Conservation (phyloP, 768 basidiomycete genomes). For the Collybia sordida region DNA sequence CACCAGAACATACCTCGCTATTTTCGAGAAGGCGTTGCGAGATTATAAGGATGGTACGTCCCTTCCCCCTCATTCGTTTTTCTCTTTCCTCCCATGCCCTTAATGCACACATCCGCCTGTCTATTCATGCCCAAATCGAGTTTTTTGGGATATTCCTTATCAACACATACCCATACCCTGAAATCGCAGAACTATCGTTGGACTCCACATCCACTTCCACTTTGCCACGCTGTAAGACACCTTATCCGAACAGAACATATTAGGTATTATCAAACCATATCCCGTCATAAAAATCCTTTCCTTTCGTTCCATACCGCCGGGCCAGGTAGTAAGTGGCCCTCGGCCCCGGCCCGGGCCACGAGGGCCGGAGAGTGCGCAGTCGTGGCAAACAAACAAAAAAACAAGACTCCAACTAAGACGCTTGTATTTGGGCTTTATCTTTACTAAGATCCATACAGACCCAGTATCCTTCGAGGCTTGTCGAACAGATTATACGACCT, state of each 20-base stretch:
- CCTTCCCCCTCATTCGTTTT: slow-evolving; percentile 9
- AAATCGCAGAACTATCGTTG: slow-evolving; percentile 95
- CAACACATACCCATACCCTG: not conserved
- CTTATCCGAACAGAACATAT: slow-evolving; percentile 90
- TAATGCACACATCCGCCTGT: too few species aligned
- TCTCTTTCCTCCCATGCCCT: not conserved
- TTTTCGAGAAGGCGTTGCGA: slow-evolving; percentile 85
- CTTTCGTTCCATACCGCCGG: slow-evolving; percentile 1
- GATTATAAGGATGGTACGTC: slow-evolving; percentile 80
- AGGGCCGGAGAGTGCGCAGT: too few species aligned
- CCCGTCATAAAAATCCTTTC: slow-evolving; percentile 76
- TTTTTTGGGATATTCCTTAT: not conserved
- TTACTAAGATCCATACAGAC: too few species aligned
- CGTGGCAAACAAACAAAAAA: too few species aligned
- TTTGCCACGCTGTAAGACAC: slow-evolving; percentile 94
- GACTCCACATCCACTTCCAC: slow-evolving; percentile 97
- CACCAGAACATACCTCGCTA: slow-evolving; percentile 74
- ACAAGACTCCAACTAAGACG: too few species aligned
- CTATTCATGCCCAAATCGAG: not conserved
- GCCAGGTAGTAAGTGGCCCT: too few species aligned
- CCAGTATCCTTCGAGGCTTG: too few species aligned
- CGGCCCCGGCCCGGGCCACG: too few species aligned
- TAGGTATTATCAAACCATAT: slow-evolving; percentile 96
- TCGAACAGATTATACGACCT: too few species aligned
- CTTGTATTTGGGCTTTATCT: too few species aligned